Base-by-base conservation (phyloP, 495 filamentous ascomycete species). In the Penicillium odoratum region DNA sequence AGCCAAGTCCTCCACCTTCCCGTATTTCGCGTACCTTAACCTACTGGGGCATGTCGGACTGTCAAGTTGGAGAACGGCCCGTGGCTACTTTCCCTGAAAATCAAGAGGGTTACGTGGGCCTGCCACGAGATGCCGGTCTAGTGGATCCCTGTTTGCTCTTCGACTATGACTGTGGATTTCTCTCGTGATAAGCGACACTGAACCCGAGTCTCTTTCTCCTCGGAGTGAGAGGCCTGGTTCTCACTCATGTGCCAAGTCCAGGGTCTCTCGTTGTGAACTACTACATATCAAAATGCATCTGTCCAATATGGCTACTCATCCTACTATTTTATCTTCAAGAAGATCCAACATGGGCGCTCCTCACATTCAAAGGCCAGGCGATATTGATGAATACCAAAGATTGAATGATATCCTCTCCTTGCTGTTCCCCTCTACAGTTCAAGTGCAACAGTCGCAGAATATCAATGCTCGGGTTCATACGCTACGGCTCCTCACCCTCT, bases 391-490 rank as follows among this genome's bases (percentile, higher is more conserved):
- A 28, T 46, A 61, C 3, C 55, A 64, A 21, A 64, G 53, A 43
- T 57, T 85, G n/a, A 77, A 79, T 40, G 66, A 72, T 30, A 63
- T 78, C 30, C 58, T 83, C 10, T 73, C 71, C 25, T 68, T 59
- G 52, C 66, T 69, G 53, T 83, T 68, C 58, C 72, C 62, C 60
- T 73, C 65, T 53, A 59, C 74, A 34, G 66, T 77, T 60, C 46
- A 64, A 60, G 46, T 85, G n/a, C 73, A 69, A 51, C 66, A 66
- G 53, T 69, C 78, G 3, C 77, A 81, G 53, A 69, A 67, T 9
- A 69, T 86, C 21, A 56, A 62, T 16, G 76, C 75, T 15, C 79
- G 80, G 60, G 65, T 87, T 21, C 78, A 86, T 66, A 74, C 77
- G 5, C 70, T 86, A 18, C 82, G 79, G 48, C 65, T 76, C 1